A percentile compares a stretch with the other conserved stretches of the same genome.
phyloP scores from a whole-genome alignment of 2,329 filamentous ascomycete genomes.

The Penicillium glabrum region DNA sequence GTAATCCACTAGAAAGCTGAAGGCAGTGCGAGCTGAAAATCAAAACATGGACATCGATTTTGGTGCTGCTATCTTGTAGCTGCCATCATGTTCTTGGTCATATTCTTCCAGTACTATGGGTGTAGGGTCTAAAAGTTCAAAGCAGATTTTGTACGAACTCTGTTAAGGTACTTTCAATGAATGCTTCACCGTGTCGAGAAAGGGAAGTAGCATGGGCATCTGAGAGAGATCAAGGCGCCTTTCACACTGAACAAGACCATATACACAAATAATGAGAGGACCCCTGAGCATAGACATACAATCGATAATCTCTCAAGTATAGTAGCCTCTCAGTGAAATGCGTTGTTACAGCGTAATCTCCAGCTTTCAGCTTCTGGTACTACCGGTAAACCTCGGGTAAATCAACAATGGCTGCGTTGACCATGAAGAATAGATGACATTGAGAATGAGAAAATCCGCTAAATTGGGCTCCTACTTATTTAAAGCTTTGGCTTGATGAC shows the following conservation, averaged over 20 bases:
- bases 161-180: constrained; percentile 44
- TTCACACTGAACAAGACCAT: constrained; percentile 46
- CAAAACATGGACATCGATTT: constrained; percentile 17
- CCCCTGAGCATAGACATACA: constrained; percentile 7
- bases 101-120: constrained; percentile 27
- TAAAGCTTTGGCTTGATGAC: constrained; percentile 17
- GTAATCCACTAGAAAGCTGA: neutral
- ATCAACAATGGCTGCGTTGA: too few relatives aligned
- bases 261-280: constrained; percentile 27
- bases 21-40: neutral
- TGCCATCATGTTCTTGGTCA: constrained; percentile 22
- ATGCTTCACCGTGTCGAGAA: constrained; percentile 38
- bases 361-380: constrained; percentile 9
- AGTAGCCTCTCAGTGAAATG: neutral
- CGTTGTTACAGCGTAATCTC: constrained; percentile 7
- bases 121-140: too few relatives aligned
- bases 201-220: constrained; percentile 38
- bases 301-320: constrained; percentile 8
- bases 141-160: constrained; percentile 42
- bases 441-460: too few relatives aligned
- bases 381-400: too few relatives aligned
- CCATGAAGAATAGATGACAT: too few relatives aligned
- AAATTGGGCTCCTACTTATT: neutral
- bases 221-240: constrained; percentile 42
- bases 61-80: constrained; percentile 23